Percentiles rank a stretch among this genome's conserved stretches.
Conservation (phyloP, 2,329 filamentous ascomycete genomes). For the Geosmithia putterillii region DNA sequence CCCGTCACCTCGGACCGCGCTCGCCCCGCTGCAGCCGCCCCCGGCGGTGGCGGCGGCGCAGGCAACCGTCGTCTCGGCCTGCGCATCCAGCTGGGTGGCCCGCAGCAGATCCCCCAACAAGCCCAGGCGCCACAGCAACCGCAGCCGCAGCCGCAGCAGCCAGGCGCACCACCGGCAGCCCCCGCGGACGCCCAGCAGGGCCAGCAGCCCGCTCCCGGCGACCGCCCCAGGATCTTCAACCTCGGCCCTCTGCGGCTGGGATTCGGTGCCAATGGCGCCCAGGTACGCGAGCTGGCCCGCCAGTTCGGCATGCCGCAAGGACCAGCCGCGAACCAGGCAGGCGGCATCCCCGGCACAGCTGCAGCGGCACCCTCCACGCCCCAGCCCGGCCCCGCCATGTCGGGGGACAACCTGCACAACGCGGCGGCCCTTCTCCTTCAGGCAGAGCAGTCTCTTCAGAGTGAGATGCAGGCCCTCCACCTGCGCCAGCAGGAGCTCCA, state of each 20-base stretch:
- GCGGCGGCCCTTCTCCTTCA: constrained; percentile 50
- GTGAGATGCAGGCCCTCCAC: constrained; percentile 52
- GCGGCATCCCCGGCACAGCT: neutral
- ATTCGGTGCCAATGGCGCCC: constrained; percentile 58
- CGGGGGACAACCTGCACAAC: constrained; percentile 22
- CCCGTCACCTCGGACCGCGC: constrained; percentile 41
- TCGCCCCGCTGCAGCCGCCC: constrained; percentile 9
- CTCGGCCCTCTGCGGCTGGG: constrained; percentile 65
- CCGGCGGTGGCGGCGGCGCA: too few relatives aligned
- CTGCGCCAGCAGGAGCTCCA: constrained; percentile 55
- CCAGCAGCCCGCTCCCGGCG: constrained; percentile 6
- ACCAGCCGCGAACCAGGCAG: constrained; percentile 11
- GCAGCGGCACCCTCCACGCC: constrained; percentile 6
- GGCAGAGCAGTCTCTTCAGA: constrained; percentile 56
- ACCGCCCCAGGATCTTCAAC: constrained; percentile 51
- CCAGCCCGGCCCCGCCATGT: constrained; percentile 7
- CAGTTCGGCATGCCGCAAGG: constrained; percentile 38
- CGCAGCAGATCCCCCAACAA: constrained; percentile 8
- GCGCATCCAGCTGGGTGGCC: constrained; percentile 16
- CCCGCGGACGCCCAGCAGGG: neutral
- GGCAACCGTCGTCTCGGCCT: constrained; percentile 13
- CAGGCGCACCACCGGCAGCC: neutral
- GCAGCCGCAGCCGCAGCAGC: constrained; percentile 6
- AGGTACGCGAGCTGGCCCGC: constrained; percentile 56
- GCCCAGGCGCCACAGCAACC: constrained; percentile 10